Percentiles rank a stretch among this genome's conserved stretches.
Evolutionary conservation across 164 flowering plant species (phyloP).

Genomic region (Tetracentron sinense): DNA sequence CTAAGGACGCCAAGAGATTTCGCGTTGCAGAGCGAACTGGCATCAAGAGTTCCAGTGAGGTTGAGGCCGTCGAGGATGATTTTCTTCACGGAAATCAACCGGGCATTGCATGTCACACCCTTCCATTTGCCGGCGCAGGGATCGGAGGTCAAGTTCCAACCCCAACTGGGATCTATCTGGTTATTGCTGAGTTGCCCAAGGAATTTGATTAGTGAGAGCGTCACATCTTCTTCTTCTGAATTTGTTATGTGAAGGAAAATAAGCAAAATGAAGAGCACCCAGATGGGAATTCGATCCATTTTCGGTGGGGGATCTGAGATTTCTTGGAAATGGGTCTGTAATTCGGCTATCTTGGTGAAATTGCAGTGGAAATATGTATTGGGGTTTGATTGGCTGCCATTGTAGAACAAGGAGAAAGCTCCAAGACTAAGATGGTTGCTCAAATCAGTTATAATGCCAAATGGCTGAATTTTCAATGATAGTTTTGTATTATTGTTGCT

Average conservation of each 20-base stretch:
- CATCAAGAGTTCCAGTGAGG: slow-evolving; percentile 36
- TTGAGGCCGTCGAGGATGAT: slow-evolving; percentile 24
- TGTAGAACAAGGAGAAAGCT: slow-evolving; percentile 19
- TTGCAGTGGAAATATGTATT: neutral
- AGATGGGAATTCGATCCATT: slow-evolving; percentile 26
- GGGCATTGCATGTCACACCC: slow-evolving; percentile 27
- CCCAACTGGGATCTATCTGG: slow-evolving; percentile 12
- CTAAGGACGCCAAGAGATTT: slow-evolving; percentile 32
- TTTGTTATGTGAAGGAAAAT: slow-evolving; percentile 19
- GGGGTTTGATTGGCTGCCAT: slow-evolving; percentile 5
- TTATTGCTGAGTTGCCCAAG: slow-evolving; percentile 18
- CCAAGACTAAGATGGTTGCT: slow-evolving; percentile 9
- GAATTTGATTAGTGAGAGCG: slow-evolving; percentile 26
- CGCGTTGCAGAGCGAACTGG: slow-evolving; percentile 26
- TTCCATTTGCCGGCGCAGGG: slow-evolving; percentile 43
- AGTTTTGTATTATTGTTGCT: slow-evolving; percentile 14
- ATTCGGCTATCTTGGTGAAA: neutral
- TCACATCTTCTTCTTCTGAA: slow-evolving; percentile 27
- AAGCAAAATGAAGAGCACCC: slow-evolving; percentile 29
- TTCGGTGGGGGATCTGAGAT: neutral
- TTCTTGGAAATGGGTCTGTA: slow-evolving; percentile 1
- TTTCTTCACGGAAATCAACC: slow-evolving; percentile 15
- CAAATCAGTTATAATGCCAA: slow-evolving; percentile 12
- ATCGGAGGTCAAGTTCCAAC: slow-evolving; percentile 39
- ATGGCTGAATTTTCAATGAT: slow-evolving; percentile 31